A percentile compares a stretch with the other conserved stretches of the same genome.
phyloP scores from a whole-genome alignment of 2,329 filamentous ascomycete genomes.

The Capronia americana region DNA sequence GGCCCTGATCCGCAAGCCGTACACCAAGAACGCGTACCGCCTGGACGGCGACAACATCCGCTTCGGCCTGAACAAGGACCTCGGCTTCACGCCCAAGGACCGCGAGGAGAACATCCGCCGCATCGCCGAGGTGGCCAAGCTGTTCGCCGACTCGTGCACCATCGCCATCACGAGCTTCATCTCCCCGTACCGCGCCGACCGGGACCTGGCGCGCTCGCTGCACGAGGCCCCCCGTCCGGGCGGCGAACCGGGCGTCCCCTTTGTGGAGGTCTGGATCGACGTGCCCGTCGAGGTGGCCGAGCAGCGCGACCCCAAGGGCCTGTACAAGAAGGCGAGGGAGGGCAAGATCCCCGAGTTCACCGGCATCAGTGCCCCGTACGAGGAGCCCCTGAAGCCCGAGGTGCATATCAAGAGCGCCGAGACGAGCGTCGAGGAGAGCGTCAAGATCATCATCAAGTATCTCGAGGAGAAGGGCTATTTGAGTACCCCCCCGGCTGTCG shows the following conservation, averaged over 20 bases:
- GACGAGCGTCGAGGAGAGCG: conserved; percentile 85
- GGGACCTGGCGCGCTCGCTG: conserved; percentile 78
- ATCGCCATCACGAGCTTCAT: conserved; percentile 96
- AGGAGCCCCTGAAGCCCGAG: conserved; percentile 84
- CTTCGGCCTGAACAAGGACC: conserved; percentile 96
- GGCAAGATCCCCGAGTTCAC: conserved; percentile 98
- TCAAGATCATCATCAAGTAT: conserved; percentile 82
- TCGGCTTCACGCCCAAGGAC: conserved; percentile 91
- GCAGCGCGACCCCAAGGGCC: conserved; percentile 92
- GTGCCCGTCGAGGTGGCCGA: conserved; percentile 90
- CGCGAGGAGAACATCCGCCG: conserved; percentile 97
- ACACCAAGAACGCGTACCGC: conserved; percentile 80
- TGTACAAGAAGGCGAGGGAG: conserved; percentile 95
- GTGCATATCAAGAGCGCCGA: conserved; percentile 84
- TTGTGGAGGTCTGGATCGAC: conserved; percentile 94
- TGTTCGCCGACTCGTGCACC: conserved; percentile 89
- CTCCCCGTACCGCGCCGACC: conserved; percentile 88
- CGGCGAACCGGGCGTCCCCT: conserved; percentile 73
- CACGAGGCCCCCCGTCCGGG: conserved; percentile 68
- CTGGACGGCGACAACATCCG: conserved; percentile 98
- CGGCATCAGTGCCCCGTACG: conserved; percentile 92
- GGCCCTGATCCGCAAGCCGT: conserved; percentile 79
- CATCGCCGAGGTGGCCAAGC: conserved; percentile 94
- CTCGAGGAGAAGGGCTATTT: conserved; percentile 72
- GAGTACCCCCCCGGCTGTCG: conserved; percentile 38